Evolutionary conservation across 768 basidiomycete species (phyloP).

Genomic region (Nidularia sp.): DNA sequence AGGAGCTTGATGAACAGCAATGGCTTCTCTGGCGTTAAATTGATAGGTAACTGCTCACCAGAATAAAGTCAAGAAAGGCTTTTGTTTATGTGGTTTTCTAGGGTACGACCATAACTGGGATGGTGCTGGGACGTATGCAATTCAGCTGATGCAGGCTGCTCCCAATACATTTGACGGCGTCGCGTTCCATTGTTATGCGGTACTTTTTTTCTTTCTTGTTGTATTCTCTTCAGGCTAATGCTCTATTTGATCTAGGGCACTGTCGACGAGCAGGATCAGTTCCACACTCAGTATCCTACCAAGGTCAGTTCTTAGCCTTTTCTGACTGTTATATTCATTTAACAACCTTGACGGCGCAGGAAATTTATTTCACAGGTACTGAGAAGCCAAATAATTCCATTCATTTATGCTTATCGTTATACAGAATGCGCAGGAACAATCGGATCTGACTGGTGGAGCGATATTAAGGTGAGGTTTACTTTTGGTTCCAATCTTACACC

Average conservation of each 20-base stretch:
- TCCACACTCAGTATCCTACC: constrained; percentile 49
- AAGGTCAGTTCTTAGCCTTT: constrained; percentile 31
- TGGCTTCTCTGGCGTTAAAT: constrained; percentile 52
- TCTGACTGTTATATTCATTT: not conserved
- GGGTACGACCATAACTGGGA: constrained; percentile 70
- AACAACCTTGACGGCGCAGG: constrained; percentile 16
- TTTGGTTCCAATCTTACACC: not conserved
- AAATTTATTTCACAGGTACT: constrained; percentile 41
- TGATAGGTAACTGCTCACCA: constrained; percentile 40
- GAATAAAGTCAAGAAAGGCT: not conserved
- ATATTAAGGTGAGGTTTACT: constrained; percentile 55
- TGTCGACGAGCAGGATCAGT: constrained; percentile 49
- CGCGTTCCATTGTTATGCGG: constrained; percentile 68
- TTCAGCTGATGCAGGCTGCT: constrained; percentile 58
- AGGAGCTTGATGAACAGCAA: constrained; percentile 59
- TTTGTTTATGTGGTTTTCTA: constrained; percentile 3
- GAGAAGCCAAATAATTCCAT: too few species aligned
- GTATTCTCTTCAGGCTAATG: not conserved
- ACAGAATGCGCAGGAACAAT: constrained; percentile 62
- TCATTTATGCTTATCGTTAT: not conserved
- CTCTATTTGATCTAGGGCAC: constrained; percentile 25
- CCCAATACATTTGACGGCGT: constrained; percentile 57
- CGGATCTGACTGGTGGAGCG: constrained; percentile 75
- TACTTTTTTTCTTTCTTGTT: constrained; percentile 6
- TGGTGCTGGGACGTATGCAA: constrained; percentile 58